These are phyloP conservation scores for Entomortierella lignicola DNA, from an alignment of 192 early-diverging fungal species.

Conservation along the genomic window DNA sequence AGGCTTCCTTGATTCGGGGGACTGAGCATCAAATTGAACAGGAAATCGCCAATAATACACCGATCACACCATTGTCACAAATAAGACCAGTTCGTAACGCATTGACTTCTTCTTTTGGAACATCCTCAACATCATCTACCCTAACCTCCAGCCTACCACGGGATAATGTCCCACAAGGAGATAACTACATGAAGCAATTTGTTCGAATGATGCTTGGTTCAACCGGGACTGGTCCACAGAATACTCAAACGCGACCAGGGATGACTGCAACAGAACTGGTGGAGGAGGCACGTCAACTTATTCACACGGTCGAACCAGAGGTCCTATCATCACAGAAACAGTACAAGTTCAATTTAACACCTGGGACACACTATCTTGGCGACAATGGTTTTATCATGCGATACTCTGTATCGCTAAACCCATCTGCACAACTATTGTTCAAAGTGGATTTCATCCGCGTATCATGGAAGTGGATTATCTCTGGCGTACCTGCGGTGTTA, in stretches of 20 bases:
- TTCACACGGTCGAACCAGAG: conserved; percentile 23
- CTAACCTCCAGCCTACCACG: not conserved
- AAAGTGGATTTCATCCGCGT: conserved; percentile 41
- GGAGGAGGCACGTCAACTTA: conserved; percentile 18
- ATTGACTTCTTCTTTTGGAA: conserved; percentile 5
- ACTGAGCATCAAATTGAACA: conserved; percentile 29
- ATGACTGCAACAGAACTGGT: conserved; percentile 13
- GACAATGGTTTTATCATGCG: conserved; percentile 41
- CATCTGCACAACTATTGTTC: conserved; percentile 3
- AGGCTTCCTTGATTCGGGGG: conserved; percentile 16
- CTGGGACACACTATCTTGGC: conserved; percentile 31
- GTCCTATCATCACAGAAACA: conserved; percentile 28
- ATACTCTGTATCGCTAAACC: conserved; percentile 18
- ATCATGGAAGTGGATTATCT: conserved; percentile 38
- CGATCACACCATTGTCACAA: conserved; percentile 20
- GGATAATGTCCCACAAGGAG: not conserved
- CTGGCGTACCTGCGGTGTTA: conserved; percentile 10
- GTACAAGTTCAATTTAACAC: conserved; percentile 30
- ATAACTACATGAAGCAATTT: conserved; percentile 31
- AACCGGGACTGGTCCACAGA: conserved; percentile 6
- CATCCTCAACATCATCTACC: not conserved
- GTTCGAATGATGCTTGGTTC: conserved; percentile 18
- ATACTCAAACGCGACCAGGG: not conserved
- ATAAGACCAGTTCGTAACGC: conserved; percentile 12
- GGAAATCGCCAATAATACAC: conserved; percentile 15